A percentile compares a stretch with the other conserved stretches of the same genome.
These are phyloP conservation scores for Hymenoscyphus fructigenus DNA, from an alignment of 2,329 filamentous ascomycete genomes.

Conservation along the genomic window DNA sequence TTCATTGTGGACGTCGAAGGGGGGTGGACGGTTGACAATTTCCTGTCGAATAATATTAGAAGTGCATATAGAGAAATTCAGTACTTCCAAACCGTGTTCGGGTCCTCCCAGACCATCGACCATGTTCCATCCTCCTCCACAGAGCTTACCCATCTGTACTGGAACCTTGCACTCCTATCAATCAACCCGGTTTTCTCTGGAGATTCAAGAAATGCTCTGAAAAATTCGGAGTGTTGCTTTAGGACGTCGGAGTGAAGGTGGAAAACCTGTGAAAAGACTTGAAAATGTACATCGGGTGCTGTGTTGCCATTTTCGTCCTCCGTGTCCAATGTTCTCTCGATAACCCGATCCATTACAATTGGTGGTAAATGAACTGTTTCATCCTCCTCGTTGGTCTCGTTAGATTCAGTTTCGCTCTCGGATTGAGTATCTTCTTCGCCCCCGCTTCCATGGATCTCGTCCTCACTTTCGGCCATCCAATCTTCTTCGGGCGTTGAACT, in stretches of 20 bases:
- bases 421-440: too few relatives aligned
- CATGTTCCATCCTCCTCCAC: constrained; percentile 5
- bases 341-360: not conserved
- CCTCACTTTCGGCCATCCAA: too few relatives aligned
- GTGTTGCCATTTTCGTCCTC: not conserved
- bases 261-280: constrained; percentile 8
- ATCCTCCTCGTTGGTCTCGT: not conserved
- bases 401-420: not conserved
- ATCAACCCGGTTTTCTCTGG: not conserved
- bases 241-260: constrained; percentile 6
- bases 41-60: not conserved
- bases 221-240: constrained; percentile 6
- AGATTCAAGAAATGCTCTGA: constrained; percentile 10
- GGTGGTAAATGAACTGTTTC: not conserved
- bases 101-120: not conserved
- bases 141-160: constrained; percentile 8
- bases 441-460: too few relatives aligned
- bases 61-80: not conserved
- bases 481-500: too few relatives aligned
- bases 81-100: not conserved
- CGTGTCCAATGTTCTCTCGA: not conserved
- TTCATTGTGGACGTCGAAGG: not conserved
- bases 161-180: not conserved
- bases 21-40: too few relatives aligned
- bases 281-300: constrained; percentile 3